phyloP scores from a whole-genome alignment of 2,329 filamentous ascomycete species.

The Penicillium sp. region DNA sequence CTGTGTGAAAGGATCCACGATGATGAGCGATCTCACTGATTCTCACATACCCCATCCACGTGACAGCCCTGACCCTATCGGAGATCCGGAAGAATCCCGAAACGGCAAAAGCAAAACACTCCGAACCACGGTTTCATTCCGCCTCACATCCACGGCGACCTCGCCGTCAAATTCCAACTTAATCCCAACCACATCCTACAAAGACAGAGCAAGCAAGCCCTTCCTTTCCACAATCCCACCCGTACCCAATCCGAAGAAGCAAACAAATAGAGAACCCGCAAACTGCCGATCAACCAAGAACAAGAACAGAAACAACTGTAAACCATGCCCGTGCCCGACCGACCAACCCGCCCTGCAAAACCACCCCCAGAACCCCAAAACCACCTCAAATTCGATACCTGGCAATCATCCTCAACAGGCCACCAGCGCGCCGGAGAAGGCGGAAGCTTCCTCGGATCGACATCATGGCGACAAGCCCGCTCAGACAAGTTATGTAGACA shows the following conservation, averaged over 20 bases:
- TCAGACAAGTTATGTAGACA: slow-evolving; percentile 67
- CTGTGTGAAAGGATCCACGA: too few relatives aligned
- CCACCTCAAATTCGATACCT: slow-evolving; percentile 40
- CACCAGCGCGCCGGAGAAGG: slow-evolving; percentile 77
- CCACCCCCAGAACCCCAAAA: slow-evolving; percentile 17
- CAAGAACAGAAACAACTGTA: background rate
- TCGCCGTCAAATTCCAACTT: background rate
- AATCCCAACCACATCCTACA: background rate
- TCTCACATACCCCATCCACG: slow-evolving; percentile 8
- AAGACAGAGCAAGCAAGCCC: too few relatives aligned
- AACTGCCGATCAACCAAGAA: background rate
- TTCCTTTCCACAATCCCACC: too few relatives aligned
- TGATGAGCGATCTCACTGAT: background rate
- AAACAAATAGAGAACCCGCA: background rate
- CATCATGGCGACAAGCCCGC: slow-evolving; percentile 68
- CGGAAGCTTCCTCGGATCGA: slow-evolving; percentile 58
- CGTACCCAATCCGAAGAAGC: background rate
- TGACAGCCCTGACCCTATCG: slow-evolving; percentile 16
- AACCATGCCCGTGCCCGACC: background rate
- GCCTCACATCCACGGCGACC: slow-evolving; percentile 12
- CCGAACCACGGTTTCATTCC: slow-evolving; percentile 18
- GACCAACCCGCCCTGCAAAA: background rate
- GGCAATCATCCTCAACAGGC: slow-evolving; percentile 68
- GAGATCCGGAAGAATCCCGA: too few relatives aligned
- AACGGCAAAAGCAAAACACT: slow-evolving; percentile 27